A percentile compares a stretch with the other conserved stretches of the same genome.
phyloP scores from a whole-genome alignment of 495 filamentous ascomycete species.

The Aspergillus saccharolyticus region DNA sequence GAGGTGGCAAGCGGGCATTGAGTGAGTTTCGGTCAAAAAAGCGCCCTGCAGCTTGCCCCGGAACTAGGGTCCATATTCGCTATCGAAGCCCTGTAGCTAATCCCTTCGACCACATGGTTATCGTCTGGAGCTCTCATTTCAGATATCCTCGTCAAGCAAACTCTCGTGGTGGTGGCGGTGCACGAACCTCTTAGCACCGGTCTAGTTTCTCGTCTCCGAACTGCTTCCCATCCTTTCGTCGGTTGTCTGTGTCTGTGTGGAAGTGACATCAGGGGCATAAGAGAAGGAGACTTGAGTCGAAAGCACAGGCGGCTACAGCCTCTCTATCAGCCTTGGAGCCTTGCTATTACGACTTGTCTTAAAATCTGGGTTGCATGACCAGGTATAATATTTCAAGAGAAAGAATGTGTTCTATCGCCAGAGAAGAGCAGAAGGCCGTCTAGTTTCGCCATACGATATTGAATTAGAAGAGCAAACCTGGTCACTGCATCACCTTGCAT shows the following conservation, averaged over 20 bases:
- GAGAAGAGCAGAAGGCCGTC: too few species aligned
- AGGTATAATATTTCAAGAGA: too few species aligned
- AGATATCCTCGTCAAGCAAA: not conserved
- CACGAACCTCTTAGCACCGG: not conserved
- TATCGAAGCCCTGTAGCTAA: not conserved
- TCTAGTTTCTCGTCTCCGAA: not conserved
- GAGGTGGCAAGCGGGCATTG: not conserved
- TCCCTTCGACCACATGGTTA: not conserved
- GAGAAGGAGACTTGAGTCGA: not conserved
- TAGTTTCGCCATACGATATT: too few species aligned
- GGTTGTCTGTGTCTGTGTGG: not conserved
- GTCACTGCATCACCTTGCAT: too few species aligned
- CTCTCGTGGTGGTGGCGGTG: slow-evolving; percentile 2
- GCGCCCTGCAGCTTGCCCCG: not conserved
- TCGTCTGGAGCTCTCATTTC: not conserved
- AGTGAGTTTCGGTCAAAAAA: not conserved
- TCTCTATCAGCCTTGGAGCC: not conserved
- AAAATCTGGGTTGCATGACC: too few species aligned
- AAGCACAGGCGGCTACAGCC: not conserved
- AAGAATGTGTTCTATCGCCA: too few species aligned
- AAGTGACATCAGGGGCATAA: not conserved
- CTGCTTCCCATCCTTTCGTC: not conserved
- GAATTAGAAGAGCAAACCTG: too few species aligned
- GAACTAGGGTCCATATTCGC: not conserved
- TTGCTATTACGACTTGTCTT: too few species aligned